Base-by-base conservation (phyloP, 306 rosid genomes). In the Fagus crenata region DNA sequence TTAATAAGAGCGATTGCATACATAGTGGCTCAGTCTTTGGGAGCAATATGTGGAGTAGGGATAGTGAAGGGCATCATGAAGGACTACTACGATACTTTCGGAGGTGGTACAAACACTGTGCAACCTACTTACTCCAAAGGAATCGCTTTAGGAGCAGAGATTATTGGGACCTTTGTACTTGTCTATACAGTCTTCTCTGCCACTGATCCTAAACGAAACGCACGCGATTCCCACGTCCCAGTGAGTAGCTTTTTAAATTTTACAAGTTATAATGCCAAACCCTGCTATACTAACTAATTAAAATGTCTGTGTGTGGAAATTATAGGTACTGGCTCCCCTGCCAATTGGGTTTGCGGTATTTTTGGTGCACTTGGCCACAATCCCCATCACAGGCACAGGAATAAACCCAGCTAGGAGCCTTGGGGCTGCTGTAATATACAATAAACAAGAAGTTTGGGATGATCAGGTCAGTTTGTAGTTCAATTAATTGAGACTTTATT, bases 381-480 rank as follows among this genome's bases (percentile, higher is more conserved):
- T 81, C 15, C 84, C 84, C 43, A 41, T 81, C 63, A 81, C 84
- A 39, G 84, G 81, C 77, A 81, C 84, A 4, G 81, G 84, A 1
- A 81, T 81, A 28, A 81, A 81, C 68, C 84, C 84, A 0, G 84
- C 84, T 59, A 65, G 84, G 15, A 81, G 84, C 72, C 75, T 81
- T 2, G 84, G 84, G 3, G 65, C 81, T 32, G 85, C 81, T 11
- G 78, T 76, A 15, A 67, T 81, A 5, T 65, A 51, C 56, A 55
- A 77, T 69, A 31, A 36, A 7, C 69, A 64, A 13, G 51, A 69
- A 46, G 76, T 58, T 54, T 81, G 84, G 80, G 49, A 69, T 6
- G 84, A 81, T 56, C 81, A 77, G n/a, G 83, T 74, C 49, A 67
- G 63, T 28, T 54, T 22, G 2, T 60, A 8, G 5, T 1, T 1